Evolutionary conservation across 345 rosid species (phyloP).

Genomic region (Gossypium australe): DNA sequence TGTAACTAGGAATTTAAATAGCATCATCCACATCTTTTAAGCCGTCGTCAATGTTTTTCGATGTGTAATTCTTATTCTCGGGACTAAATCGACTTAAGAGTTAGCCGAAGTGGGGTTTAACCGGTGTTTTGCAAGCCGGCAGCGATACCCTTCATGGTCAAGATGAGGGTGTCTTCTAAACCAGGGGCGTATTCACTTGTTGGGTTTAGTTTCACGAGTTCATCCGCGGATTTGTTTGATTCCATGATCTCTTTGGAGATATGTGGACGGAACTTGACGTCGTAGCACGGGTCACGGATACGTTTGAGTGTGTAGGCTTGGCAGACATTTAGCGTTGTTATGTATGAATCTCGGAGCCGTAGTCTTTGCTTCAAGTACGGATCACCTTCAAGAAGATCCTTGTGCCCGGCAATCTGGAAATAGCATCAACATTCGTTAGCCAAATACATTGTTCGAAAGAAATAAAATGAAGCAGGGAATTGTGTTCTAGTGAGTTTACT

Average conservation of each 20-base stretch:
- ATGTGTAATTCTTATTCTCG: neutral
- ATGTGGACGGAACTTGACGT: slow-evolving; percentile 71
- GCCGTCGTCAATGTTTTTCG: neutral
- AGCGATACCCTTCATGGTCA: slow-evolving; percentile 97
- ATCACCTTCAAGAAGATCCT: slow-evolving; percentile 91
- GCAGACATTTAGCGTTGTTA: slow-evolving; percentile 88
- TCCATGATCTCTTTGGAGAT: slow-evolving; percentile 76
- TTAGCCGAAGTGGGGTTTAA: slow-evolving; percentile 16
- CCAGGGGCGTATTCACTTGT: slow-evolving; percentile 90
- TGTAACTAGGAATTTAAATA: too few relatives aligned
- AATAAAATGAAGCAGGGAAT: neutral
- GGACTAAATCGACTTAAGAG: neutral
- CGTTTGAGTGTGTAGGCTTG: slow-evolving; percentile 93
- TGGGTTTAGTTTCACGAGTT: slow-evolving; percentile 72
- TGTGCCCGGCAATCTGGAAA: slow-evolving; percentile 86
- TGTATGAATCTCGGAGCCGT: slow-evolving; percentile 85
- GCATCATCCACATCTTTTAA: too few relatives aligned
- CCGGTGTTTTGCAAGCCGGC: slow-evolving; percentile 97
- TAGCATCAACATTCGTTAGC: neutral
- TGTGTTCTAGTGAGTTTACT: slow-evolving; percentile 36
- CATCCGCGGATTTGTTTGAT: slow-evolving; percentile 63
- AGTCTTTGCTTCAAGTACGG: slow-evolving; percentile 94
- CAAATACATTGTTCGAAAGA: neutral
- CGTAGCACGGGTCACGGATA: slow-evolving; percentile 77
- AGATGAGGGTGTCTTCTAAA: slow-evolving; percentile 92